Conservation (phyloP, 345 rosid species). For the Brassica rapa region DNA sequence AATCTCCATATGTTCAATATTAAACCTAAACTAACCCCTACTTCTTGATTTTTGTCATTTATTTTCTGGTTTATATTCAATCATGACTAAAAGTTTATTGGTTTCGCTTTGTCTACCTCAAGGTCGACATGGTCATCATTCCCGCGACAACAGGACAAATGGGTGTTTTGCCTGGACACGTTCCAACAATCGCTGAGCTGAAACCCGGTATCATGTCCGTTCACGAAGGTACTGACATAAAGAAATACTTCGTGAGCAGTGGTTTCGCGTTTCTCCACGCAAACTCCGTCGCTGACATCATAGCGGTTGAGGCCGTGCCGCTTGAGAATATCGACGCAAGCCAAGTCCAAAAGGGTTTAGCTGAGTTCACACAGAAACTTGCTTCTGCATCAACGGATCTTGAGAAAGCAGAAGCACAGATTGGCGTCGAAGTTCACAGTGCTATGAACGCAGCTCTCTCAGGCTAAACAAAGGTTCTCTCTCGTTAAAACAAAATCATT, state of each 20-base stretch:
- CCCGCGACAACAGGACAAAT: constrained; percentile 94
- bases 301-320: constrained; percentile 80
- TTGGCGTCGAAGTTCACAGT: constrained; percentile 78
- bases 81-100: constrained; percentile 14
- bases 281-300: constrained; percentile 75
- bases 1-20: no score
- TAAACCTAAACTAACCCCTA: no score
- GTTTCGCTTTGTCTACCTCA: constrained; percentile 15
- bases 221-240: constrained; percentile 72
- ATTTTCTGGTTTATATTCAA: no score
- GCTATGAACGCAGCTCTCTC: constrained; percentile 64
- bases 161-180: constrained; percentile 93
- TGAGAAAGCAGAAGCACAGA: constrained; percentile 92
- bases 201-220: constrained; percentile 89
- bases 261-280: constrained; percentile 84
- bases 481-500: constrained; percentile 20
- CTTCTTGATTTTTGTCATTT: no score
- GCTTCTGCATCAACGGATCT: constrained; percentile 71
- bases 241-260: constrained; percentile 83
- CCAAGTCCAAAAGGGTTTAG: constrained; percentile 84
- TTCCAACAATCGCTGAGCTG: constrained; percentile 80
- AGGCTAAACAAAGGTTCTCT: constrained; percentile 45
- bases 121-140: constrained; percentile 95
- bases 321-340: constrained; percentile 63
- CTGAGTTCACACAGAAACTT: constrained; percentile 74